Base-by-base conservation (phyloP, 371 early-diverging fungal species). In the Lichtheimia ornata region DNA sequence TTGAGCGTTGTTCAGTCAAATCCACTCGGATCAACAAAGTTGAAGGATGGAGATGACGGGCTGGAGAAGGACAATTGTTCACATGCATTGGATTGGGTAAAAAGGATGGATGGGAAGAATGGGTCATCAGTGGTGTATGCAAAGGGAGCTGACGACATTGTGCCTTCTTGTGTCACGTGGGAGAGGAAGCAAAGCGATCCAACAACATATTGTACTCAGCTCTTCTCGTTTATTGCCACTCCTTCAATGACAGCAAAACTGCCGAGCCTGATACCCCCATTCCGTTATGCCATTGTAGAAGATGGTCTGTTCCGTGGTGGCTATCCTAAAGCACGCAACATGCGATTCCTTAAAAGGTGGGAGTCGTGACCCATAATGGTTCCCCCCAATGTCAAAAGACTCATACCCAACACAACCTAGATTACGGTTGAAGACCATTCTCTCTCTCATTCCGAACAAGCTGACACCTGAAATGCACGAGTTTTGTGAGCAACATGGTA, bases 371-470 rank as follows among this genome's bases (percentile, higher is more conserved):
- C 15, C 11, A 22, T 50, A 15, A 45, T 4, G 2, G 42, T 14
- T n/a, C n/a, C n/a, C n/a, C n/a, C 17, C 41, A 27, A 17, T n/a
- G 41, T n/a, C n/a, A n/a, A 5, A 14, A 28, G 47, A 15, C 14
- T 17, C 22, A 22, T 42, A 22, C 40, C 12, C 5, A 15, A 17
- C n/a, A 4, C 14, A 18, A 25, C n/a, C 4, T 74, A 90, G 93
- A 51, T 80, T 94, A 44, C 76, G 84, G 51, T 73, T 94, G 14
- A 83, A 83, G 64, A 93, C 95, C 11, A 88, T 97, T 20, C 71
- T 97, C 4, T 95, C 95, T 0, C 83, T 97, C 11, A 88, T 92
- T 5, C 97, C 97, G 2, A 86, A 91, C 28, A 82, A 81, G 41
- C 88, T 88, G 2, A 83, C 83, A 58, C 77, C 72, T 17, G 79